These are phyloP conservation scores for Trichoderma pleuroti DNA, from an alignment of 2,329 filamentous ascomycete genomes.

Conservation along the genomic window DNA sequence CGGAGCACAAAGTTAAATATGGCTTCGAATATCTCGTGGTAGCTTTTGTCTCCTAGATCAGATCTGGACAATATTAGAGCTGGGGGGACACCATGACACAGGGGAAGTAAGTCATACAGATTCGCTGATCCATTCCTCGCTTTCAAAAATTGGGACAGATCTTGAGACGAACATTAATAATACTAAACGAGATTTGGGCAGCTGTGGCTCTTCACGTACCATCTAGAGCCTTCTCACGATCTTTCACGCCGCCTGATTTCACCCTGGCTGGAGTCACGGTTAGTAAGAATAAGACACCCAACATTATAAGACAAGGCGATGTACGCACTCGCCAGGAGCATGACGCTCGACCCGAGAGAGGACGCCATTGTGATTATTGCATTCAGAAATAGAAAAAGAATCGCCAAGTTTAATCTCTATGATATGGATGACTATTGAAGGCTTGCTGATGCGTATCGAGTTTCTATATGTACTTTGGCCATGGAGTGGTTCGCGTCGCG, in stretches of 20 bases:
- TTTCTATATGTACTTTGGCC: neutral
- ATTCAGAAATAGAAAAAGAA: neutral
- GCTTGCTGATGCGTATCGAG: neutral
- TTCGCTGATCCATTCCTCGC: conserved; percentile 35
- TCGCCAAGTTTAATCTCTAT: neutral
- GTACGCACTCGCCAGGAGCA: conserved; percentile 33
- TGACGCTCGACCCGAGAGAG: conserved; percentile 34
- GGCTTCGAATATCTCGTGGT: conserved; percentile 75
- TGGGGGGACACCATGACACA: conserved; percentile 29
- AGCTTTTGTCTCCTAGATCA: conserved; percentile 69
- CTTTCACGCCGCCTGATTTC: conserved; percentile 35
- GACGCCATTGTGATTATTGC: conserved; percentile 29
- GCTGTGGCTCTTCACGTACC: conserved; percentile 28
- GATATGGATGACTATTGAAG: neutral
- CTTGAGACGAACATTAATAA: conserved; percentile 1
- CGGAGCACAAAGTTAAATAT: conserved; percentile 66
- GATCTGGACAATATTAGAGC: conserved; percentile 26
- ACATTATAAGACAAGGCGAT: neutral
- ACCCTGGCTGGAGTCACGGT: conserved; percentile 30
- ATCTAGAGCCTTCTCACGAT: conserved; percentile 41
- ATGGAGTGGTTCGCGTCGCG: conserved; percentile 5
- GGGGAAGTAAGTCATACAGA: conserved; percentile 32
- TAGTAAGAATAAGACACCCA: neutral
- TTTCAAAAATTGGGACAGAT: conserved; percentile 37
- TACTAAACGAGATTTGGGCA: neutral